Evolutionary conservation across 352 stramenopile species (phyloP).

Genomic region (Phytopythium kandeliae): DNA sequence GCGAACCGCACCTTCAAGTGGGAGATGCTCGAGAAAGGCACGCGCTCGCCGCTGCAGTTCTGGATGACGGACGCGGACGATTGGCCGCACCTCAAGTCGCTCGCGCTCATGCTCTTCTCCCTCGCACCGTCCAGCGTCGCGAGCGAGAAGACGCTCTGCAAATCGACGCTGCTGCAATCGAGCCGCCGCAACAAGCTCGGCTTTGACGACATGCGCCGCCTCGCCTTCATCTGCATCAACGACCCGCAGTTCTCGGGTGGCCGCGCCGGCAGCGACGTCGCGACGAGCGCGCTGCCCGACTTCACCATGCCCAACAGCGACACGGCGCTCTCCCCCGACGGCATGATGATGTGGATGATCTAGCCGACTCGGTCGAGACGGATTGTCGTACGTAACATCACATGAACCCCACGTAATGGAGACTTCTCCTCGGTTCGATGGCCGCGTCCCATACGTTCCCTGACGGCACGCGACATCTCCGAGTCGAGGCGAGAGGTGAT

Average conservation of each 20-base stretch:
- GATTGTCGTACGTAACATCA: too few species aligned
- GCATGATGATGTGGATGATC: conserved; percentile 89
- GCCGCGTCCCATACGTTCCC: background rate
- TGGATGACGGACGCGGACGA: conserved; percentile 73
- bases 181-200: conserved; percentile 68
- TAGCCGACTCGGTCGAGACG: too few species aligned
- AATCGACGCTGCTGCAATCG: conserved; percentile 52
- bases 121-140: conserved; percentile 65
- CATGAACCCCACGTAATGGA: too few species aligned
- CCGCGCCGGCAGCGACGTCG: conserved; percentile 35
- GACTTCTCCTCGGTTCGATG: too few species aligned
- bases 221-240: conserved; percentile 82
- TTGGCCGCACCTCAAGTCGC: conserved; percentile 70
- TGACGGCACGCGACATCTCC: background rate
- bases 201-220: conserved; percentile 64
- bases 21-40: conserved; percentile 82
- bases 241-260: conserved; percentile 63
- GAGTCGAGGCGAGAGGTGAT: background rate
- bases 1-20: conserved; percentile 79
- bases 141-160: conserved; percentile 69
- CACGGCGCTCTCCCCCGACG: conserved; percentile 58
- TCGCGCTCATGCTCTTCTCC: conserved; percentile 75
- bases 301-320: conserved; percentile 54
- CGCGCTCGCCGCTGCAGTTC: conserved; percentile 70
- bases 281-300: conserved; percentile 57